Evolutionary conservation across 345 rosid species (phyloP).

Genomic region (Populus tremula): DNA sequence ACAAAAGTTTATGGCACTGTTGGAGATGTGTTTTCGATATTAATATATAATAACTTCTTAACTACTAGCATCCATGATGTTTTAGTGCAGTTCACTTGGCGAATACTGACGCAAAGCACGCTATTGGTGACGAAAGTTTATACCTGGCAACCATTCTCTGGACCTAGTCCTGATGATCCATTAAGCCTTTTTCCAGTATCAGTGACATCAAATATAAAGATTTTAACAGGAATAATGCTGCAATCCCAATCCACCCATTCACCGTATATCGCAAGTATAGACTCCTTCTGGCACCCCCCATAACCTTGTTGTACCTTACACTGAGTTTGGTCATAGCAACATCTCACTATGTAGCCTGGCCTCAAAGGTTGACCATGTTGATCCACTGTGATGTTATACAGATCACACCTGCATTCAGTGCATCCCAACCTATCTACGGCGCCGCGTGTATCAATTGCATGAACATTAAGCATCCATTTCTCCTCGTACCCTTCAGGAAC

Average conservation of each 20-base stretch:
- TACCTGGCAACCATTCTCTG: constrained; percentile 60
- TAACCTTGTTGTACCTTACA: constrained; percentile 57
- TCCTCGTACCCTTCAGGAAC: constrained; percentile 66
- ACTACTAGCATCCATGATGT: background rate
- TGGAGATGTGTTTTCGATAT: background rate
- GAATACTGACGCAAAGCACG: background rate
- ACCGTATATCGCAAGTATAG: constrained; percentile 64
- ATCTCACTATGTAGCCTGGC: constrained; percentile 54
- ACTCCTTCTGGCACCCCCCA: constrained; percentile 44
- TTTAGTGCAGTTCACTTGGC: background rate
- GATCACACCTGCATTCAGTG: constrained; percentile 68
- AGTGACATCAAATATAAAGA: constrained; percentile 71
- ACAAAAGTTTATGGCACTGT: background rate
- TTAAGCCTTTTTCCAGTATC: constrained; percentile 44
- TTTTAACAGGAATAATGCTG: constrained; percentile 54
- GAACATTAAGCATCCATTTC: constrained; percentile 74
- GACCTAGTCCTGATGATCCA: constrained; percentile 33
- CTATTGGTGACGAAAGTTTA: background rate
- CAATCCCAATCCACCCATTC: constrained; percentile 70
- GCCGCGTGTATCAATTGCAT: constrained; percentile 86
- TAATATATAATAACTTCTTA: too few species aligned
- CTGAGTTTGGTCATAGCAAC: constrained; percentile 73
- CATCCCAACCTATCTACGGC: constrained; percentile 71
- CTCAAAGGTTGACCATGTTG: constrained; percentile 44
- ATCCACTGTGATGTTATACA: constrained; percentile 69